phyloP scores from a whole-genome alignment of 2,329 filamentous ascomycete genomes.

The Venturiaceae sp. region DNA sequence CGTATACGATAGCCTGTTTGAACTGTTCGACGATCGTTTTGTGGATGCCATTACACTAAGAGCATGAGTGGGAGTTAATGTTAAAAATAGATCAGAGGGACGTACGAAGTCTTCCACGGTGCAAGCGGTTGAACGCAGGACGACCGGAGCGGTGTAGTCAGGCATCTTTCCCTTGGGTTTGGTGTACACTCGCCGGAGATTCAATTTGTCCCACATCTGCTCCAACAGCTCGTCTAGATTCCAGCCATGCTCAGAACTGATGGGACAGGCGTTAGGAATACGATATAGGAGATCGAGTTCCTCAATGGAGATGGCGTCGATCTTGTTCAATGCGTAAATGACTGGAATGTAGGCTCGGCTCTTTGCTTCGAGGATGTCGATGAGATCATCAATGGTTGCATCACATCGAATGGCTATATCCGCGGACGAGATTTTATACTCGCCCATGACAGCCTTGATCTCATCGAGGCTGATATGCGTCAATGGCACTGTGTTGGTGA shows the following conservation, averaged over 20 bases:
- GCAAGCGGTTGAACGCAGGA: constrained; percentile 70
- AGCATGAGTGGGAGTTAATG: constrained; percentile 8
- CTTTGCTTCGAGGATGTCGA: constrained; percentile 91
- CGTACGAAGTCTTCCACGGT: constrained; percentile 96
- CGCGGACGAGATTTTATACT: constrained; percentile 93
- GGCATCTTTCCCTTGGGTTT: constrained; percentile 95
- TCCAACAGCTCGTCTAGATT: constrained; percentile 96
- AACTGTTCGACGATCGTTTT: constrained; percentile 94
- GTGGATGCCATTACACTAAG: constrained; percentile 91
- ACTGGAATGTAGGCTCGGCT: constrained; percentile 97
- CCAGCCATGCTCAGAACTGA: constrained; percentile 92
- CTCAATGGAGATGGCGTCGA: constrained; percentile 95
- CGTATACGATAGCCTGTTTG: constrained; percentile 91
- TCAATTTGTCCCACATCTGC: constrained; percentile 97
- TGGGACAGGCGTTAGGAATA: constrained; percentile 93
- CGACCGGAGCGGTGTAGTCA: constrained; percentile 86
- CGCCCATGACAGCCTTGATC: constrained; percentile 95
- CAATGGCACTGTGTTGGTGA: constrained; percentile 88
- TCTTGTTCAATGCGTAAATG: constrained; percentile 98
- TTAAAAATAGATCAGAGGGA: constrained; percentile 16
- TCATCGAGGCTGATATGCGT: constrained; percentile 91
- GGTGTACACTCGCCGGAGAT: constrained; percentile 86
- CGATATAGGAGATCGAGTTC: constrained; percentile 93
- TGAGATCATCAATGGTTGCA: constrained; percentile 92
- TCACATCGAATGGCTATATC: constrained; percentile 98